These are phyloP conservation scores for Urtica urens DNA, from an alignment of 306 rosid species.

Conservation along the genomic window DNA sequence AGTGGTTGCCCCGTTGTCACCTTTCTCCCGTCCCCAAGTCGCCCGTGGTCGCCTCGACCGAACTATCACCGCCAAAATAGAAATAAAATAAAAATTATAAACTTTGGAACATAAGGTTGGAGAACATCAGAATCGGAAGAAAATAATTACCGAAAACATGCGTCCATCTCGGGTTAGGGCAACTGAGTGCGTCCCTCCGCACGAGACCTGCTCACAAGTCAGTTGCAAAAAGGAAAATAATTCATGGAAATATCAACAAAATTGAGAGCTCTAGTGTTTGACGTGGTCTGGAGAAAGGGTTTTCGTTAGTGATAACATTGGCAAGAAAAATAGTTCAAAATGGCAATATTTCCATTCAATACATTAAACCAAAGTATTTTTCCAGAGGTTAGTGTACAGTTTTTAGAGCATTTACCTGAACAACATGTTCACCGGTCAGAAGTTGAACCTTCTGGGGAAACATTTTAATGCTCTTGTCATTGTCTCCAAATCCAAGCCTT, in stretches of 20 bases:
- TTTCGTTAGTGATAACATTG: too few species aligned
- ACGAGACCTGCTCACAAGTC: constrained; percentile 58
- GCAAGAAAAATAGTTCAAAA: too few species aligned
- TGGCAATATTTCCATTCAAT: too few species aligned
- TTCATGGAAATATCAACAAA: too few species aligned
- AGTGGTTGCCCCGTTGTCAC: constrained; percentile 89
- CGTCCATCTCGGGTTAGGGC: constrained; percentile 82
- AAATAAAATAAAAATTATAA: neutral
- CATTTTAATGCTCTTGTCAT: constrained; percentile 98
- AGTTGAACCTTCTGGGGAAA: constrained; percentile 90
- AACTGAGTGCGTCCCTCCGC: constrained; percentile 97
- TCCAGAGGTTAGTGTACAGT: too few species aligned
- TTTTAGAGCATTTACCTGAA: constrained; percentile 73
- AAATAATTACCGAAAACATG: constrained; percentile 61
- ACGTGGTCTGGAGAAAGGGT: too few species aligned
- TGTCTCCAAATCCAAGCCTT: constrained; percentile 95
- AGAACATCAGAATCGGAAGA: neutral
- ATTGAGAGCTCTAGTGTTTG: too few species aligned
- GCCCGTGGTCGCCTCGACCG: constrained; percentile 96
- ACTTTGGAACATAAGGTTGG: neutral
- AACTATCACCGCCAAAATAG: constrained; percentile 38
- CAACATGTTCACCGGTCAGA: constrained; percentile 77
- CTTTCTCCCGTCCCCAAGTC: constrained; percentile 95
- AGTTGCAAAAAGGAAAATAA: too few species aligned
- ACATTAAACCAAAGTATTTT: too few species aligned